Conservation (phyloP, 108 stramenopile species). For the Fistulifera solaris region DNA sequence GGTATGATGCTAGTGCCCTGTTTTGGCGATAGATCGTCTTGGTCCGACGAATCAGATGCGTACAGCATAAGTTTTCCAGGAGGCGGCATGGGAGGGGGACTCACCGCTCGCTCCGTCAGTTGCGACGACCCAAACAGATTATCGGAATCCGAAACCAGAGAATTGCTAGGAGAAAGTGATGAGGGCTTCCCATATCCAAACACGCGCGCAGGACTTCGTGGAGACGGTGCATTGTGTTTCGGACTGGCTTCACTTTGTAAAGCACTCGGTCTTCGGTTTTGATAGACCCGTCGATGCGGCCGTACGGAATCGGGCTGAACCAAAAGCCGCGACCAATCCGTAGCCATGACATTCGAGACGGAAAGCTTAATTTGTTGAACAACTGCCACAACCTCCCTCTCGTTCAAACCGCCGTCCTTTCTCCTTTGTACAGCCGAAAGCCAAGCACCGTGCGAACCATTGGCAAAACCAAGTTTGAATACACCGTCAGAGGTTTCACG, state of each 20-base stretch:
- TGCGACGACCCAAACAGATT: too few relatives aligned
- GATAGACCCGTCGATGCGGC: constrained; percentile 6
- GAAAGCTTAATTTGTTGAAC: constrained; percentile 59
- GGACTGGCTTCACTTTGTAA: constrained; percentile 20
- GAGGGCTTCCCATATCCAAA: neutral
- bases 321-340: constrained; percentile 52
- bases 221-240: constrained; percentile 16
- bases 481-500: constrained; percentile 20
- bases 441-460: constrained; percentile 11
- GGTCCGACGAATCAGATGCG: too few relatives aligned
- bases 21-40: too few relatives aligned
- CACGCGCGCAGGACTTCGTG: constrained; percentile 21
- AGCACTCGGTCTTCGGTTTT: constrained; percentile 6
- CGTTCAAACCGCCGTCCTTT: constrained; percentile 41
- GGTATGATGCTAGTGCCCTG: too few relatives aligned
- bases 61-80: too few relatives aligned
- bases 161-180: neutral
- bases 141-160: too few relatives aligned
- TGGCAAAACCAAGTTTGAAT: constrained; percentile 6
- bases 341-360: constrained; percentile 53
- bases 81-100: too few relatives aligned
- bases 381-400: constrained; percentile 75
- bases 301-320: constrained; percentile 8
- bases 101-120: too few relatives aligned
- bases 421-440: constrained; percentile 1